Evolutionary conservation across 1,284 basidiomycete species (phyloP).

Genomic region (Boletus sp.): DNA sequence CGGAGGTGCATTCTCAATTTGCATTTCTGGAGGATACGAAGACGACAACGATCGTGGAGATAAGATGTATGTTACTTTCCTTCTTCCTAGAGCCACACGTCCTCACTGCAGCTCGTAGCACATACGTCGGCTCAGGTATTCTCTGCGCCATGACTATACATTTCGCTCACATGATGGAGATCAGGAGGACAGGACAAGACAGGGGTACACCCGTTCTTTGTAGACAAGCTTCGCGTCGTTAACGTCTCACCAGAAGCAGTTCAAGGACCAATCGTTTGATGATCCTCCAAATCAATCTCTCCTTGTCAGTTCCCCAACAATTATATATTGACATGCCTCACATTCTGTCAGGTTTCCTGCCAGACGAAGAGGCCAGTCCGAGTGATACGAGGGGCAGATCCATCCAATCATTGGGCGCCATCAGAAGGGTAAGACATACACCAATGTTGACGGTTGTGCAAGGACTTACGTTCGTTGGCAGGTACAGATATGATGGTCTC

Average conservation of each 20-base stretch:
- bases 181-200: neutral
- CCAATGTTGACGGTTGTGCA: neutral
- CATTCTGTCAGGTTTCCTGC: slow-evolving; percentile 26
- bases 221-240: neutral
- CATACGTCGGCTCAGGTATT: slow-evolving; percentile 36
- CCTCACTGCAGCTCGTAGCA: slow-evolving; percentile 24
- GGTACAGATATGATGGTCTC: slow-evolving; percentile 47
- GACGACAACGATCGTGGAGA: slow-evolving; percentile 41
- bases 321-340: neutral
- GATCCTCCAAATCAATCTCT: slow-evolving; percentile 34
- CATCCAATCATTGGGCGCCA: slow-evolving; percentile 32
- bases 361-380: slow-evolving; percentile 37
- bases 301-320: slow-evolving; percentile 17
- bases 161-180: neutral
- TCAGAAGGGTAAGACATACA: slow-evolving; percentile 27
- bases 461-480: slow-evolving; percentile 12
- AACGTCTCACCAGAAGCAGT: slow-evolving; percentile 22
- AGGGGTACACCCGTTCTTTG: slow-evolving; percentile 14
- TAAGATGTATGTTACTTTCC: slow-evolving; percentile 32
- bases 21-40: slow-evolving; percentile 40
- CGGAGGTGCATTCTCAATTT: slow-evolving; percentile 40
- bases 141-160: neutral
- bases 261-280: slow-evolving; percentile 34
- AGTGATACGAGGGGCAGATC: slow-evolving; percentile 37
- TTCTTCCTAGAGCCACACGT: neutral